These are phyloP conservation scores for Suaeda aralocaspica DNA, from an alignment of 148 eudicot species.

Conservation along the genomic window DNA sequence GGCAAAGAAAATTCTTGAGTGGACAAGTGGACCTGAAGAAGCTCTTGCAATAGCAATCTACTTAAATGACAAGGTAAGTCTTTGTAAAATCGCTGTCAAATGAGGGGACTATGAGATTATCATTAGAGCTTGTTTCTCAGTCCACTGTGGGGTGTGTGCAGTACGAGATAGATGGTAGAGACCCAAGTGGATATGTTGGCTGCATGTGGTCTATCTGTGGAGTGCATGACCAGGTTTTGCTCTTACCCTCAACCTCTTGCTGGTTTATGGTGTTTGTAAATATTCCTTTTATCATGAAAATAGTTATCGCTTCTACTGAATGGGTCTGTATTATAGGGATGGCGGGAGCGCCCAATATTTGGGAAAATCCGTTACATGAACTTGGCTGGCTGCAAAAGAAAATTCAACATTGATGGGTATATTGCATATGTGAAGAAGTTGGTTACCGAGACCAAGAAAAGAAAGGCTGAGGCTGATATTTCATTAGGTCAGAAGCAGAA, in stretches of 20 bases:
- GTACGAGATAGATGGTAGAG: constrained; percentile 94
- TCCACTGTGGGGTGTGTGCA: constrained; percentile 27
- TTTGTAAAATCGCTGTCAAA: not conserved
- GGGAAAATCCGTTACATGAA: constrained; percentile 98
- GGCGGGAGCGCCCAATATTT: constrained; percentile 84
- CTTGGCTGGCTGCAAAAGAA: constrained; percentile 93
- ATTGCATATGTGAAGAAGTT: constrained; percentile 69
- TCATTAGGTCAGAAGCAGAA: constrained; percentile 29
- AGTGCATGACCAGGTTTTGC: constrained; percentile 83
- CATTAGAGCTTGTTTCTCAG: not conserved
- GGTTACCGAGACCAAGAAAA: constrained; percentile 73
- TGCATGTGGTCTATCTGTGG: constrained; percentile 99
- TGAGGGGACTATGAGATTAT: not conserved
- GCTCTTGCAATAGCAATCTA: constrained; percentile 81
- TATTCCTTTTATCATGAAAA: not conserved
- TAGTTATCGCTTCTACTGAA: not conserved
- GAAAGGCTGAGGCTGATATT: constrained; percentile 53
- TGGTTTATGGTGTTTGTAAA: not conserved
- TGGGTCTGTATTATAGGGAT: constrained; percentile 46
- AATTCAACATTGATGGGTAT: constrained; percentile 85
- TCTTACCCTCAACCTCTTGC: not conserved
- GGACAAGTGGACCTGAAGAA: constrained; percentile 92
- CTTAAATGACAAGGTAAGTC: constrained; percentile 80
- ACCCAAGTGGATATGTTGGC: constrained; percentile 96
- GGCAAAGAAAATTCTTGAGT: constrained; percentile 98